Evolutionary conservation across 139 green algal genomes (phyloP).

Genomic region (Micractinium sp.): DNA sequence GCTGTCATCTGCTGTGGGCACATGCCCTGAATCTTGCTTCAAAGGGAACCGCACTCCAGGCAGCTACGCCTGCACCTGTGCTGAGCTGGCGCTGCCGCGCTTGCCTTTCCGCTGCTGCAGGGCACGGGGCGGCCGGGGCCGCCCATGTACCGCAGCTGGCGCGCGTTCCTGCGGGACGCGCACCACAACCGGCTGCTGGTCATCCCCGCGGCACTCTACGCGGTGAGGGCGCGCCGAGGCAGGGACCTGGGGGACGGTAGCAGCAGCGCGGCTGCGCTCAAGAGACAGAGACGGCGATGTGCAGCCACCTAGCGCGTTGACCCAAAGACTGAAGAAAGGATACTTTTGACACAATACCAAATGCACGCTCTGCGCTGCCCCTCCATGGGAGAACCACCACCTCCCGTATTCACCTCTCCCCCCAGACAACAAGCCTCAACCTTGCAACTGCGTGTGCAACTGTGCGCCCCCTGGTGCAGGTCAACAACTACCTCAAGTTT

Average conservation of each 20-base stretch:
- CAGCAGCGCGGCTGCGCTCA: background rate
- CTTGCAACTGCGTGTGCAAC: background rate
- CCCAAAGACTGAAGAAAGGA: too few species aligned
- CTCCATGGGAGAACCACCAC: too few species aligned
- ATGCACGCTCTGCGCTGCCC: too few species aligned
- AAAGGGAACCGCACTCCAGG: too few species aligned
- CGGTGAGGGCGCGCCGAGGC: conserved; percentile 73
- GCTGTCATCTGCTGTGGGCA: background rate
- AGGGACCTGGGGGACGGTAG: background rate
- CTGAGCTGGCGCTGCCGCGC: background rate
- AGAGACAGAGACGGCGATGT: too few species aligned
- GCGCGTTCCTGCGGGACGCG: conserved; percentile 70
- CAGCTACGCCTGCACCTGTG: background rate
- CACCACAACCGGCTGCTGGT: conserved; percentile 87
- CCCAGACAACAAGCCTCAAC: too few species aligned
- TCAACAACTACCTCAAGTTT: conserved; percentile 41
- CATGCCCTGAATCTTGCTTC: background rate
- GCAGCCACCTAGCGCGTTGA: too few species aligned
- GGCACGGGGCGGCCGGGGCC: conserved; percentile 72
- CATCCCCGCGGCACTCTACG: conserved; percentile 89
- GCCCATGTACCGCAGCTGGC: conserved; percentile 72
- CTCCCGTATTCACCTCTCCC: too few species aligned
- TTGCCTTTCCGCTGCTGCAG: conserved; percentile 45
- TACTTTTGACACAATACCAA: too few species aligned
- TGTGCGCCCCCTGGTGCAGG: background rate